A percentile compares a stretch with the other conserved stretches of the same genome.
These are phyloP conservation scores for Sclerotinia subarctica DNA, from an alignment of 2,329 filamentous ascomycete species.

Conservation along the genomic window DNA sequence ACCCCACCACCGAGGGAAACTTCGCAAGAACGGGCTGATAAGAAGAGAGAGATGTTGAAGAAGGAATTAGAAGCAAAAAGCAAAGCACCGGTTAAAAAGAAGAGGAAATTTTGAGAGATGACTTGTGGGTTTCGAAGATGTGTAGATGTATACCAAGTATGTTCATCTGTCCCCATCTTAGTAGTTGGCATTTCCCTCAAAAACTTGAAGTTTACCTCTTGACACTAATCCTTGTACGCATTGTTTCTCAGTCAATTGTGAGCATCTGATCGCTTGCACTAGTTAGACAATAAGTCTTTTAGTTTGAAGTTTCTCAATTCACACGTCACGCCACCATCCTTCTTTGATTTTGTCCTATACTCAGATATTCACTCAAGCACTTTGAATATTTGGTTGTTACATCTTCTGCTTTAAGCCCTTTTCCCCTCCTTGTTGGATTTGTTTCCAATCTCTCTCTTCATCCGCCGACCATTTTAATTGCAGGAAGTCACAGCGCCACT, in stretches of 20 bases:
- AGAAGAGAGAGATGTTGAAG: conserved; percentile 34
- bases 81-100: conserved; percentile 37
- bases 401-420: background rate
- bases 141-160: conserved; percentile 3
- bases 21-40: conserved; percentile 36
- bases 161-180: background rate
- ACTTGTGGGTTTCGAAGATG: background rate
- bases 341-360: background rate
- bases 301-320: background rate
- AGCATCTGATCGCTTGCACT: background rate
- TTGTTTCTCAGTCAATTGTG: background rate
- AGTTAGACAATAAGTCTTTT: background rate
- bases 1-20: conserved; percentile 31
- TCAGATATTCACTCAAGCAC: background rate
- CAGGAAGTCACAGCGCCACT: background rate
- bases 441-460: background rate
- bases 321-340: background rate
- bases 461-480: background rate
- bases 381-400: background rate
- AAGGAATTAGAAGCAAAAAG: conserved; percentile 37
- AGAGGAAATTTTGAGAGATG: conserved; percentile 36
- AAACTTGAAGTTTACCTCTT: background rate
- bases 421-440: background rate
- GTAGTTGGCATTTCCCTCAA: background rate
- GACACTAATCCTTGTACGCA: background rate